These are phyloP conservation scores for Phytophthora sp. DNA, from an alignment of 352 stramenopile species.

Conservation along the genomic window DNA sequence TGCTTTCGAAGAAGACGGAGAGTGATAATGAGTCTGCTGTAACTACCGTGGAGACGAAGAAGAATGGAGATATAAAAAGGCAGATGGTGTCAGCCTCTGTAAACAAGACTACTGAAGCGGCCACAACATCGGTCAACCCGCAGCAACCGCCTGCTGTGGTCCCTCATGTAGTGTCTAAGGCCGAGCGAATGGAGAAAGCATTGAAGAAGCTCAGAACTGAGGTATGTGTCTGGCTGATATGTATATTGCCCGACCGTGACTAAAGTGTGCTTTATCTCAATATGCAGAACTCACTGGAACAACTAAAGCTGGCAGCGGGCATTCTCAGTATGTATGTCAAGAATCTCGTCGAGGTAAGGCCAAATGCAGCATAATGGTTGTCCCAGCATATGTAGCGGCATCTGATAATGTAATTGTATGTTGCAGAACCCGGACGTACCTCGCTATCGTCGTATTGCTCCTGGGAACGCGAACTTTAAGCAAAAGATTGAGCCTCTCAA, in stretches of 20 bases:
- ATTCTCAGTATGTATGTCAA: conserved; percentile 90
- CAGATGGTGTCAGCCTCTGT: neutral
- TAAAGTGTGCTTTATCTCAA: conserved; percentile 7
- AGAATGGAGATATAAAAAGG: conserved; percentile 7
- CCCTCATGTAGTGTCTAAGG: conserved; percentile 28
- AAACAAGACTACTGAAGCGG: conserved; percentile 4
- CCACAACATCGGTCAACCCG: neutral
- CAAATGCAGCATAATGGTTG: neutral
- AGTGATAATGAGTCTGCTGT: neutral
- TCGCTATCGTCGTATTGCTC: conserved; percentile 80
- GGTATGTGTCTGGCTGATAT: conserved; percentile 35
- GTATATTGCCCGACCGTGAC: neutral
- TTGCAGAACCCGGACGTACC: conserved; percentile 79
- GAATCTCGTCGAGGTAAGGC: conserved; percentile 77
- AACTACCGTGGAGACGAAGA: conserved; percentile 4
- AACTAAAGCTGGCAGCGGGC: conserved; percentile 67
- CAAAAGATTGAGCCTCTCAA: conserved; percentile 84
- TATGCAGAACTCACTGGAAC: conserved; percentile 69
- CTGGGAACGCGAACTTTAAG: conserved; percentile 85
- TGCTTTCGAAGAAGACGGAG: conserved; percentile 44
- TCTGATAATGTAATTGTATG: conserved; percentile 1
- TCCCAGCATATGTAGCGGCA: neutral
- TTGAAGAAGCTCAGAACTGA: conserved; percentile 60
- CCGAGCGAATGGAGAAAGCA: conserved; percentile 51
- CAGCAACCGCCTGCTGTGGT: conserved; percentile 23